Base-by-base conservation (phyloP, 495 filamentous ascomycete species). In the Amorphotheca resinae region DNA sequence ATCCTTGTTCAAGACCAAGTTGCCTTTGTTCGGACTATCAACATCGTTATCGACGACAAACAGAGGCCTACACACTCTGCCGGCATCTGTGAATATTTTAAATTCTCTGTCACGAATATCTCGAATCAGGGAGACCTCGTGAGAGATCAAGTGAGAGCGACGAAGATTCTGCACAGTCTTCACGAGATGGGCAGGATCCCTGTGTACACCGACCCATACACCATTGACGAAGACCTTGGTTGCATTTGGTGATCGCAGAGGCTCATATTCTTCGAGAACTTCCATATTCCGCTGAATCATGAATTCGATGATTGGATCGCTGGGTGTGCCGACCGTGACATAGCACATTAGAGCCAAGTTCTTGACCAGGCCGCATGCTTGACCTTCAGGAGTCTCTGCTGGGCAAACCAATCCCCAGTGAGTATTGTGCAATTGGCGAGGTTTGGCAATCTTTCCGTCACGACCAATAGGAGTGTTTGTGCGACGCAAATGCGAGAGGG, bases 351-450 rank as follows among this genome's bases (percentile, higher is more conserved):
- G 73, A 2, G 93, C 84, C 56, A 99, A 58, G 52, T 99, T 99
- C 69, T 99, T 99, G 61, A 99, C 93, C 45, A 99, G 64, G 60
- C 91, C 91, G 66, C 91, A 99, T 60, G 91, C 91, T 59, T 99
- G 93, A 47, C 91, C 91, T 75, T 99, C 91, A 6, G 91, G 91
- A 12, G 91, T 99, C 56, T 99, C 91, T 18, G 91, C 91, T 17
- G 91, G 91, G 60, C 91, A 99, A 4, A 99, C 89, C 47, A 96
- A 65, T 40, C 91, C 91, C 93, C 93, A 99, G 59, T 99, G 91
- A 0, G 91, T 95, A 61, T 96, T 96, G 67, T 99, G 91, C 35
- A 99, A 76, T 62, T 96, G 93, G 38, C 91, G 83, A 2, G 91
- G 91, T 61, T 96, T 96, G 31, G 93, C 93, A 49, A 99, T 86